Evolutionary conservation across 495 filamentous ascomycete genomes (phyloP).

Genomic region (Evansstolkia leycettana): DNA sequence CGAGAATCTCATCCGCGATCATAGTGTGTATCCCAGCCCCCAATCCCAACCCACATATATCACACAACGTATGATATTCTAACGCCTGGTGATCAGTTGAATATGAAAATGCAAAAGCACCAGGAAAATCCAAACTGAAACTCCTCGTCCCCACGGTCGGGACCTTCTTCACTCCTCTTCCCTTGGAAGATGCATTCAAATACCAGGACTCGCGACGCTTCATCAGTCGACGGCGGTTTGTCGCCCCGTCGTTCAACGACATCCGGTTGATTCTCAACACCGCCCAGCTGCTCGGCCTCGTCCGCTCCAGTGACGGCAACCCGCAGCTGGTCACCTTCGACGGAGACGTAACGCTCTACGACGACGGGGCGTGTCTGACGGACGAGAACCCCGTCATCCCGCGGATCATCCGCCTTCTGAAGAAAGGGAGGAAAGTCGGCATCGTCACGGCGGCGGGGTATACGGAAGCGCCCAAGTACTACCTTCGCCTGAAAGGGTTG

Average conservation of each 20-base stretch:
- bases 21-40: conserved; percentile 46
- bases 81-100: conserved; percentile 45
- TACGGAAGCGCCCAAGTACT: conserved; percentile 73
- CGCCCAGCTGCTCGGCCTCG: conserved; percentile 80
- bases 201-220: conserved; percentile 74
- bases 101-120: conserved; percentile 47
- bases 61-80: too few species aligned
- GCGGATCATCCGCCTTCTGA: conserved; percentile 57
- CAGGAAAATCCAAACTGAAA: conserved; percentile 76
- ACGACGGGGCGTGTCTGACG: conserved; percentile 73
- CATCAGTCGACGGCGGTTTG: conserved; percentile 87
- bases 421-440: conserved; percentile 57
- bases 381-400: conserved; percentile 64
- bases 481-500: conserved; percentile 70
- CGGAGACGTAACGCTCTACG: conserved; percentile 94
- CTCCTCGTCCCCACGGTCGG: conserved; percentile 84
- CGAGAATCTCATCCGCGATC: conserved; percentile 79
- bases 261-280: conserved; percentile 87
- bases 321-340: conserved; percentile 87
- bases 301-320: conserved; percentile 33
- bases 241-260: conserved; percentile 96
- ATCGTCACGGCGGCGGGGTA: conserved; percentile 98
- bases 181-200: conserved; percentile 77
- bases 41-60: not conserved
- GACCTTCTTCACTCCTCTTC: conserved; percentile 79